These are phyloP conservation scores for Trametes pubescens DNA, from an alignment of 1,284 basidiomycete species.

Conservation along the genomic window DNA sequence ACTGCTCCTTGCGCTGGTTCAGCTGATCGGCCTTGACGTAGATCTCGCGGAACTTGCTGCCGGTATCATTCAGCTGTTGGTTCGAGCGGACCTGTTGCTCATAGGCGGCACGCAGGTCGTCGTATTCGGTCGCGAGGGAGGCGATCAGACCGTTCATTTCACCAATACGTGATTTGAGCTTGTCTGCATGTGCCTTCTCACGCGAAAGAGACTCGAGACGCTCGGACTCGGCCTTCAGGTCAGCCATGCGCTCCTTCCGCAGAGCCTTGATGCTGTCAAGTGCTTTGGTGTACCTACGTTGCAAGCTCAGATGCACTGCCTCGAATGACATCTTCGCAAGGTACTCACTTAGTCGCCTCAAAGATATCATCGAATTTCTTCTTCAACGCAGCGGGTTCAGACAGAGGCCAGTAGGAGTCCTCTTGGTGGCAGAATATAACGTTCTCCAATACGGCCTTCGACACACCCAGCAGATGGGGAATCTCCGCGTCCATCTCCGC, in stretches of 20 bases:
- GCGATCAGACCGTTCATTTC: constrained; percentile 71
- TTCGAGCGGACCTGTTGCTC: constrained; percentile 79
- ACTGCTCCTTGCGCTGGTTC: constrained; percentile 66
- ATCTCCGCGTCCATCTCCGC: constrained; percentile 97
- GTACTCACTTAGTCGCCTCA: constrained; percentile 88
- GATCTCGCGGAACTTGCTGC: constrained; percentile 86
- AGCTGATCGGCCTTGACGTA: constrained; percentile 79
- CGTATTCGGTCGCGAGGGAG: constrained; percentile 78
- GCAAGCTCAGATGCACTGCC: neutral
- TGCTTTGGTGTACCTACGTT: constrained; percentile 92
- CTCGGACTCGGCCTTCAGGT: constrained; percentile 94
- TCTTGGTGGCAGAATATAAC: constrained; percentile 99
- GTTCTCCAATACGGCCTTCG: constrained; percentile 96
- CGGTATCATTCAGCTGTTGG: constrained; percentile 83
- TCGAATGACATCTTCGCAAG: neutral
- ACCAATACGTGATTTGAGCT: constrained; percentile 75
- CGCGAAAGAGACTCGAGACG: constrained; percentile 81
- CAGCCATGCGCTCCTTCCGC: constrained; percentile 89
- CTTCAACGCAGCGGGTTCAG: constrained; percentile 91
- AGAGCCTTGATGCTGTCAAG: constrained; percentile 91
- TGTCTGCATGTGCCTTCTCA: constrained; percentile 90
- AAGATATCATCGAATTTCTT: constrained; percentile 99
- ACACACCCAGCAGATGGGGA: constrained; percentile 92
- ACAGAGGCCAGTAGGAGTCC: constrained; percentile 97
- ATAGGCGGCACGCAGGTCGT: constrained; percentile 74